Evolutionary conservation across 495 filamentous ascomycete genomes (phyloP), one percentile per base, ranked within the genome.

Genomic region (Penicillium diatomitis): DNA sequence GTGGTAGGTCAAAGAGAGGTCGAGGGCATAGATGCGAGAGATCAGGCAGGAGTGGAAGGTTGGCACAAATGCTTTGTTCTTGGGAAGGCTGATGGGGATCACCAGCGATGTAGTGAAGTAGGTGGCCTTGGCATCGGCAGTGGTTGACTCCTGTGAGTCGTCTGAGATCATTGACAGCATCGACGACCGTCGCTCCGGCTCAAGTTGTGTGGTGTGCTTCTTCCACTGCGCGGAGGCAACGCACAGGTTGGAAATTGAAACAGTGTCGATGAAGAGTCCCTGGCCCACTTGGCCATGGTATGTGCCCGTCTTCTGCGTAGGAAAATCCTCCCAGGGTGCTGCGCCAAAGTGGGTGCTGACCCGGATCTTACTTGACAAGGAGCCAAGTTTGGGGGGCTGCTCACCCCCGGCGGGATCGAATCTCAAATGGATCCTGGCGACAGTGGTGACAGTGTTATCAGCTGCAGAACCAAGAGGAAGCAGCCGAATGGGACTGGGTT

Each of bases 11-110:
- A 91, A 59, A 6, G 73, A 70, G 41, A 96, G 67, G 37, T 85
- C 82, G 12, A 96, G 73, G 5, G 75, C 69, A 68, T 98, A 97
- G 30, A 82, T 67, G 49, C 92, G 83, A n/a, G 85, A 85, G 33
- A 85, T 71, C 56, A 95, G 78, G 67, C 92, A 98, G 46, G 81
- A 20, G 20, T 20, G 20, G 20, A 20, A 20, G 30, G 70, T 79
- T 12, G 69, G 54, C 27, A 79, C 60, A 30, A 90, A 89, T 2
- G 80, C 71, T 51, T 83, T 86, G 54, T 78, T 80, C 7, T 65
- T 69, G 0, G 92, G 89, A 1, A 95, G 70, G 0, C 77, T 71
- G 61, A 98, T 68, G 0, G 91, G 90, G 6, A 96, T 78, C 5
- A 20, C 20, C 20, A 20, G 20, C 20, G 20, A 20, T 20, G 20